phyloP scores from a whole-genome alignment of 1,284 basidiomycete genomes.

The Microbotryomycetes sp. region DNA sequence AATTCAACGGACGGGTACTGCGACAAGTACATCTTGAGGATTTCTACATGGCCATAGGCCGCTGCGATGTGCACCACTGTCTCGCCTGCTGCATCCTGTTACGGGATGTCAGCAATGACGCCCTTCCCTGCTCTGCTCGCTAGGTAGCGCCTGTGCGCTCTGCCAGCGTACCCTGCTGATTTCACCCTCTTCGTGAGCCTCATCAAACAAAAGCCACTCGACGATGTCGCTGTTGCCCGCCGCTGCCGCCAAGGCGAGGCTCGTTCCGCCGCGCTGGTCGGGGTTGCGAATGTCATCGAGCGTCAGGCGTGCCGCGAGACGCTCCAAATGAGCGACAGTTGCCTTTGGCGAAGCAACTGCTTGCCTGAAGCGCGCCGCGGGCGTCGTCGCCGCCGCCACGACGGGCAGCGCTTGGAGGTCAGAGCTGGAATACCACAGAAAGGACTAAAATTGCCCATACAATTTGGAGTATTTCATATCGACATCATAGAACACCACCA shows the following conservation, averaged over 20 bases:
- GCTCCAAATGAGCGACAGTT: slow-evolving; percentile 11
- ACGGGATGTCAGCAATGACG: too few species aligned
- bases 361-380: neutral
- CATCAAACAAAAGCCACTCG: slow-evolving; percentile 65
- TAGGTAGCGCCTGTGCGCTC: slow-evolving; percentile 1
- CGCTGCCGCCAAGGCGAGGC: slow-evolving; percentile 77
- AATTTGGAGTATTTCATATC: too few species aligned
- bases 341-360: slow-evolving; percentile 5
- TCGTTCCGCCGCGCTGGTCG: slow-evolving; percentile 66
- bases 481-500: too few species aligned
- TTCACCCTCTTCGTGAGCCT: slow-evolving; percentile 83
- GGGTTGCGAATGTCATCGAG: slow-evolving; percentile 69
- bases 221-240: slow-evolving; percentile 80
- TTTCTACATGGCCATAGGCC: slow-evolving; percentile 7
- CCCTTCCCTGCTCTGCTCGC: neutral
- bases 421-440: too few species aligned
- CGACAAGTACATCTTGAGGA: slow-evolving; percentile 9
- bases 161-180: slow-evolving; percentile 62
- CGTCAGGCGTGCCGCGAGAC: slow-evolving; percentile 13
- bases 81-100: slow-evolving; percentile 25
- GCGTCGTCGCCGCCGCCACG: neutral
- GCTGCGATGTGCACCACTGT: slow-evolving; percentile 25
- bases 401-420: neutral
- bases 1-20: neutral
- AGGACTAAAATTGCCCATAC: too few species aligned